Evolutionary conservation across 2,329 filamentous ascomycete species (phyloP).

Genomic region (Tolypocladium tropicale): DNA sequence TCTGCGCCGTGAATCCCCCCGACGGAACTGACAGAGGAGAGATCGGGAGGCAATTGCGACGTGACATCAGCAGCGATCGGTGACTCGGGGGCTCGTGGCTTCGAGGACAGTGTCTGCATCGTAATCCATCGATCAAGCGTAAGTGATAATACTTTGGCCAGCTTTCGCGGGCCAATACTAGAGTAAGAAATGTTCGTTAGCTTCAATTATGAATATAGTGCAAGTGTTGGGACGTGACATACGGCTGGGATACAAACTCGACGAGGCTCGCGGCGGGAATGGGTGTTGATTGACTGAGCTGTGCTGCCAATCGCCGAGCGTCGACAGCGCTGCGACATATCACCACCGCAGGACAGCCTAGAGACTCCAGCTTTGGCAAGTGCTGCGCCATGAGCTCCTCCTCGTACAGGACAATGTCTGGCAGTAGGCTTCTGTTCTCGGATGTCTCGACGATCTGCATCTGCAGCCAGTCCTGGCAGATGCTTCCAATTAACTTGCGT

Average conservation of each 20-base stretch:
- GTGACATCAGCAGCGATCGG: background rate
- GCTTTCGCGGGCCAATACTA: background rate
- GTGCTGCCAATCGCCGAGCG: background rate
- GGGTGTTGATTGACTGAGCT: background rate
- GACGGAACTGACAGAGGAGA: background rate
- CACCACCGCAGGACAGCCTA: background rate
- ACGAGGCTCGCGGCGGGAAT: background rate
- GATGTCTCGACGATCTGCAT: background rate
- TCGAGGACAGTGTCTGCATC: background rate
- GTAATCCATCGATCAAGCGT: background rate
- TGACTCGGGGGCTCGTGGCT: background rate
- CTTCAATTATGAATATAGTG: background rate
- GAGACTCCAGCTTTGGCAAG: background rate
- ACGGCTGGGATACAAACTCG: background rate
- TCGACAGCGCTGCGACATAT: background rate
- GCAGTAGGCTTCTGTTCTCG: background rate
- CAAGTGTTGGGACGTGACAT: background rate
- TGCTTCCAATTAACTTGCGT: background rate
- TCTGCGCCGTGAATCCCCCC: background rate
- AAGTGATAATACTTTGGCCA: background rate
- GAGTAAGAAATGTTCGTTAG: background rate
- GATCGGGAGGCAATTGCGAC: background rate
- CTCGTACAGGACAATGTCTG: background rate
- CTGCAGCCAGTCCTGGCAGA: background rate
- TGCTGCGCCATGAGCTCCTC: background rate